phyloP scores from a whole-genome alignment of 306 rosid genomes.

The Sicyos edulis region DNA sequence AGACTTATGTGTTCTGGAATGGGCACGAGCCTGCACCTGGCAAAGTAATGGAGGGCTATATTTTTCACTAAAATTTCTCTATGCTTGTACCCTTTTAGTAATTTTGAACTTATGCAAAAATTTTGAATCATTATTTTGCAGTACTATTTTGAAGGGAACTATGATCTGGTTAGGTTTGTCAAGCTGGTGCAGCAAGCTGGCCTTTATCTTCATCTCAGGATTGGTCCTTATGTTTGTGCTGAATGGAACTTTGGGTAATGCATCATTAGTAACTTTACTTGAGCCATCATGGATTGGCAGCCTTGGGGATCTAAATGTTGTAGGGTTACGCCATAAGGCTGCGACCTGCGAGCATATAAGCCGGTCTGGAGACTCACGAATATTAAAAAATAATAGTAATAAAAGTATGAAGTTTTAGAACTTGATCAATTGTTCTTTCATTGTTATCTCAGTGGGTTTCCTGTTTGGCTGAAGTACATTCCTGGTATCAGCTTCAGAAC shows the following conservation, averaged over 20 bases:
- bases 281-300: too few species aligned
- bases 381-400: neutral
- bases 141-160: constrained; percentile 89
- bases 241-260: constrained; percentile 98
- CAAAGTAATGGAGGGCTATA: constrained; percentile 47
- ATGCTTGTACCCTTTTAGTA: constrained; percentile 16
- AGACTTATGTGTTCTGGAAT: constrained; percentile 98
- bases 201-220: constrained; percentile 78
- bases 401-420: neutral
- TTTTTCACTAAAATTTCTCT: constrained; percentile 20
- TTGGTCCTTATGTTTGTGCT: constrained; percentile 98
- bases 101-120: neutral
- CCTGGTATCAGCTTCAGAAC: constrained; percentile 91
- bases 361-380: too few species aligned
- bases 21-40: constrained; percentile 96
- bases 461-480: constrained; percentile 96
- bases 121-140: constrained; percentile 27
- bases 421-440: constrained; percentile 14
- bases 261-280: neutral
- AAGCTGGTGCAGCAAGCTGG: constrained; percentile 94
- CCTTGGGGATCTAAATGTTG: too few species aligned
- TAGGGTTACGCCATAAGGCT: too few species aligned
- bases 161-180: constrained; percentile 83
- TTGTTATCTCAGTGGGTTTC: constrained; percentile 67
- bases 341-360: too few species aligned